A percentile compares a stretch with the other conserved stretches of the same genome.
These are phyloP conservation scores for Acephala macrosclerotiorum DNA, from an alignment of 2,329 filamentous ascomycete species.

Conservation along the genomic window DNA sequence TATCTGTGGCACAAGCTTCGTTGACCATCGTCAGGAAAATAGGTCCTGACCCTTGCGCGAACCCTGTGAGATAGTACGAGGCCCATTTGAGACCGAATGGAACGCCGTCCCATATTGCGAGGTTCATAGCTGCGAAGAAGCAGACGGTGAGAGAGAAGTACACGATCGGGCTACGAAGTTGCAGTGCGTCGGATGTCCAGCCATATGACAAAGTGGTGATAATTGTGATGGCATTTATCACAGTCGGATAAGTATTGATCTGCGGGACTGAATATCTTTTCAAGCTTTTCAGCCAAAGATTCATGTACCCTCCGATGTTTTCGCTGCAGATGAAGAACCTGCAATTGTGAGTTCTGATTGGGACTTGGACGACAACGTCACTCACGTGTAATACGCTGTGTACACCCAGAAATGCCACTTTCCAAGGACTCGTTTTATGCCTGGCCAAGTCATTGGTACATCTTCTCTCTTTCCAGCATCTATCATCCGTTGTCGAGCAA, in stretches of 20 bases:
- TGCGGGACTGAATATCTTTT: constrained; percentile 40
- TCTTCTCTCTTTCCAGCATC: constrained; percentile 33
- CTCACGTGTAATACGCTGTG: constrained; percentile 41
- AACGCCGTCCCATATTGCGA: constrained; percentile 40
- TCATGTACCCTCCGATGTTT: constrained; percentile 41
- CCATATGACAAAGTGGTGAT: constrained; percentile 36
- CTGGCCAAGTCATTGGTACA: constrained; percentile 34
- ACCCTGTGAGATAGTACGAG: constrained; percentile 35
- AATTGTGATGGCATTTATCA: constrained; percentile 33
- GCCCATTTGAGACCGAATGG: constrained; percentile 39
- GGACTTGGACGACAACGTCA: background rate
- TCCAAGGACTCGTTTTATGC: constrained; percentile 39
- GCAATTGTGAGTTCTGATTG: background rate
- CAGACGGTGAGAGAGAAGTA: constrained; percentile 39
- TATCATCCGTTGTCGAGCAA: constrained; percentile 29
- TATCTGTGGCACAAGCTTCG: constrained; percentile 36
- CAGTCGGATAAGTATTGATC: constrained; percentile 44
- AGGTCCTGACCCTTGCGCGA: constrained; percentile 38
- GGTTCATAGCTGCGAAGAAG: constrained; percentile 39
- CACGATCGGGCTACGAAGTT: constrained; percentile 29
- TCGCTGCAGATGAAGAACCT: constrained; percentile 41
- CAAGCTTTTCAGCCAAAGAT: constrained; percentile 34
- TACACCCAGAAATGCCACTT: constrained; percentile 47
- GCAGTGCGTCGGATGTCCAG: constrained; percentile 41
- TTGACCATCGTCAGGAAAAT: constrained; percentile 42